Percentiles rank a stretch among this genome's conserved stretches.
phyloP scores from a whole-genome alignment of 306 rosid genomes.

The Fragaria vesca region DNA sequence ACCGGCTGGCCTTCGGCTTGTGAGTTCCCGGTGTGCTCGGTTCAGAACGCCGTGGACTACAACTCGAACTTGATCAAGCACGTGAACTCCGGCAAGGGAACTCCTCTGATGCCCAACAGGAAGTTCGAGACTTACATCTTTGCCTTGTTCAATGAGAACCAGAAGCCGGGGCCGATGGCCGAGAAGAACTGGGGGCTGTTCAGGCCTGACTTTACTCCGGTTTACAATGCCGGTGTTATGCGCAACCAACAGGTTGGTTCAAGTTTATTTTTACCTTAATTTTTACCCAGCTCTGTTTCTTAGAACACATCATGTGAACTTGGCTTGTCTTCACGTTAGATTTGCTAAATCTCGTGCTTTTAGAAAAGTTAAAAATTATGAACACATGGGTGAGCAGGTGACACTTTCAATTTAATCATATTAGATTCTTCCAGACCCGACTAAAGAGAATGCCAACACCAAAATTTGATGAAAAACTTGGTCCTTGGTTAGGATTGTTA shows the following conservation, averaged over 20 bases:
- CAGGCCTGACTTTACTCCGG: constrained; percentile 69
- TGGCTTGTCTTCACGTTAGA: background rate
- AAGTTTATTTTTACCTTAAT: background rate
- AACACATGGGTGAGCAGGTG: background rate
- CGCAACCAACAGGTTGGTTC: constrained; percentile 42
- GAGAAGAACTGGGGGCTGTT: constrained; percentile 89
- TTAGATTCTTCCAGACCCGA: background rate
- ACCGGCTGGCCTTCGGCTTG: constrained; percentile 92
- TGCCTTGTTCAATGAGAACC: constrained; percentile 74
- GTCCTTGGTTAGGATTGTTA: background rate
- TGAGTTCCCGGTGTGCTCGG: constrained; percentile 67
- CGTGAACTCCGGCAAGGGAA: constrained; percentile 55
- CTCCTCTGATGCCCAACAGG: constrained; percentile 87
- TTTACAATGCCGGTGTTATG: constrained; percentile 62
- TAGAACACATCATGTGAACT: background rate
- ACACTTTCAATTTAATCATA: background rate
- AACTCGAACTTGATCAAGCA: constrained; percentile 53
- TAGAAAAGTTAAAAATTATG: background rate
- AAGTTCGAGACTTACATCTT: constrained; percentile 68
- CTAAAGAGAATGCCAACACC: background rate
- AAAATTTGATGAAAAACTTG: background rate
- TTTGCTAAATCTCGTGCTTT: background rate
- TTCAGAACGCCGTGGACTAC: constrained; percentile 48
- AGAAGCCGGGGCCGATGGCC: constrained; percentile 82
- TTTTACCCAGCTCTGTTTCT: background rate